These are phyloP conservation scores for Olyra latifolia DNA, from an alignment of 176 grass and related monocot species.

Conservation along the genomic window DNA sequence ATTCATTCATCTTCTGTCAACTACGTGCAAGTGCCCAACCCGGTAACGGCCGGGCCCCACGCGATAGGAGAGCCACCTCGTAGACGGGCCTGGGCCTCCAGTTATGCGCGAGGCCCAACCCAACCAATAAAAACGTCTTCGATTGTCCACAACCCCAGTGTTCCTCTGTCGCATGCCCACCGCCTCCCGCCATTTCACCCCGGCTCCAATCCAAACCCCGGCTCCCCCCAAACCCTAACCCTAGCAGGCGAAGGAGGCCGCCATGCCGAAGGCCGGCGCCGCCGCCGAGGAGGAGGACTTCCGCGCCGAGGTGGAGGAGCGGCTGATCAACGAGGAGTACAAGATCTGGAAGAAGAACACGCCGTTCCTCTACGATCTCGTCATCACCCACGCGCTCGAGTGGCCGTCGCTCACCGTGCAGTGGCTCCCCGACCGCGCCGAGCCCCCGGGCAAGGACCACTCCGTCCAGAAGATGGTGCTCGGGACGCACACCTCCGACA, in stretches of 20 bases:
- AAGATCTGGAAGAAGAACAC: constrained; percentile 99
- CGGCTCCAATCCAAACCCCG: constrained; percentile 9
- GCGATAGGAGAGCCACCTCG: not conserved
- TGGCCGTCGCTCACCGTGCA: constrained; percentile 96
- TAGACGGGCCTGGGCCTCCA: not conserved
- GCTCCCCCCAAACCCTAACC: constrained; percentile 43
- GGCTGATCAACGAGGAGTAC: constrained; percentile 97
- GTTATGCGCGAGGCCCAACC: not conserved
- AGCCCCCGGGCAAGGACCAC: constrained; percentile 88
- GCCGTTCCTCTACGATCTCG: constrained; percentile 95
- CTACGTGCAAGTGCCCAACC: too few species aligned
- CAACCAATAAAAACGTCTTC: not conserved
- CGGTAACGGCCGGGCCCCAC: not conserved
- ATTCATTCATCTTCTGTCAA: too few species aligned
- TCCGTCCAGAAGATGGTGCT: constrained; percentile 95
- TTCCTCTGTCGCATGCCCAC: not conserved
- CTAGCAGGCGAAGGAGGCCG: not conserved
- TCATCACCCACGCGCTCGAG: constrained; percentile 91
- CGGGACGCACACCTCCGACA: constrained; percentile 85
- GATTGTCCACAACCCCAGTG: not conserved
- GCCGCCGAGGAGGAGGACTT: constrained; percentile 71
- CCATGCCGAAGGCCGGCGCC: constrained; percentile 61
- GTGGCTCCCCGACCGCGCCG: constrained; percentile 82
- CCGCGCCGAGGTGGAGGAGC: constrained; percentile 76
- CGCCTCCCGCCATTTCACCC: constrained; percentile 53